Percentiles rank a stretch among this genome's conserved stretches.
These are phyloP conservation scores for Zelopaecilomyces penicillatus DNA, from an alignment of 2,329 filamentous ascomycete species.

Conservation along the genomic window DNA sequence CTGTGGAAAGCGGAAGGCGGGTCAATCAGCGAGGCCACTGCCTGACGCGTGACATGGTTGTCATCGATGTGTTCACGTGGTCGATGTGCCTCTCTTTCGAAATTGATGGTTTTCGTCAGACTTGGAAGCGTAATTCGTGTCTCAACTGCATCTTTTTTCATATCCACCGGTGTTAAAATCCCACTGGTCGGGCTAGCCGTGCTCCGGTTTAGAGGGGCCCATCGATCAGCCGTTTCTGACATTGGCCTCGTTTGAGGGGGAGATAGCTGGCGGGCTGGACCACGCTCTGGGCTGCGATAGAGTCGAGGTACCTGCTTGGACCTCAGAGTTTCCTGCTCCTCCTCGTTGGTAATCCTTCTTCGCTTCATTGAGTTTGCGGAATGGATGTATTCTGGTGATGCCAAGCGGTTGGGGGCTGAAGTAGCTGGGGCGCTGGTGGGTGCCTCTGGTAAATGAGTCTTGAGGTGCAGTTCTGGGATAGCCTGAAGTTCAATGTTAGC, in stretches of 20 bases:
- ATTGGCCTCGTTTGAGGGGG: background rate
- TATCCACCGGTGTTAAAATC: slow-evolving; percentile 24
- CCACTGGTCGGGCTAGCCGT: slow-evolving; percentile 23
- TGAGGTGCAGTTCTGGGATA: slow-evolving; percentile 37
- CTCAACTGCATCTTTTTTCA: slow-evolving; percentile 25
- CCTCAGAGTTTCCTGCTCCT: slow-evolving; percentile 30
- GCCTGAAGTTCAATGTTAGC: slow-evolving; percentile 26
- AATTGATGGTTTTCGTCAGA: slow-evolving; percentile 27
- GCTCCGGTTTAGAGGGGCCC: slow-evolving; percentile 1
- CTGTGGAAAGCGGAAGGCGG: slow-evolving; percentile 24
- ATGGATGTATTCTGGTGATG: slow-evolving; percentile 40
- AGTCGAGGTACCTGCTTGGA: slow-evolving; percentile 39
- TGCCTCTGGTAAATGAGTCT: background rate
- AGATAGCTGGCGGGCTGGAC: background rate
- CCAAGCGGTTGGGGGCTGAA: slow-evolving; percentile 9
- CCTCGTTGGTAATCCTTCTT: slow-evolving; percentile 35
- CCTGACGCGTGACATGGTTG: slow-evolving; percentile 7
- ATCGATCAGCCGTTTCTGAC: too few relatives aligned
- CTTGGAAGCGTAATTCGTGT: slow-evolving; percentile 31
- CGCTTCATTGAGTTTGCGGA: slow-evolving; percentile 42
- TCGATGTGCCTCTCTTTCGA: slow-evolving; percentile 24
- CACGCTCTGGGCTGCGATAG: slow-evolving; percentile 29
- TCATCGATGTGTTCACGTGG: background rate
- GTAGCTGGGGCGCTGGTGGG: background rate
- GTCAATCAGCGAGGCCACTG: slow-evolving; percentile 23